Conservation (phyloP, 2,329 filamentous ascomycete genomes). For the Alternaria triticimaculans region DNA sequence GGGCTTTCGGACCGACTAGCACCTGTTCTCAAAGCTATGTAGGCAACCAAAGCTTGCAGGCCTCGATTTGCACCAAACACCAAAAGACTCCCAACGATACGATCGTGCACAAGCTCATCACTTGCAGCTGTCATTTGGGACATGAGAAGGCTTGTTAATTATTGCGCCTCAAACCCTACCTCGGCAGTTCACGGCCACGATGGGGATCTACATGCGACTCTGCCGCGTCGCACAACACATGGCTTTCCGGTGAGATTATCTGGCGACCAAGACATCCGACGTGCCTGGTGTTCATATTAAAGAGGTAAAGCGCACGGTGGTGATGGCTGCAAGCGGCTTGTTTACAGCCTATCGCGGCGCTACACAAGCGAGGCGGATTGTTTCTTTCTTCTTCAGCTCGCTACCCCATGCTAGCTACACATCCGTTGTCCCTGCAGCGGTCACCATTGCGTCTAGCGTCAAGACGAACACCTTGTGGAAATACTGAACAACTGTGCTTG, state of each 20-base stretch:
- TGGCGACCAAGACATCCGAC: not conserved
- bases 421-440: not conserved
- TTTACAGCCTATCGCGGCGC: constrained; percentile 2
- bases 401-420: constrained; percentile 8
- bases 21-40: not conserved
- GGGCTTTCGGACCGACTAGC: not conserved
- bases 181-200: not conserved
- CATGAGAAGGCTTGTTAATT: not conserved
- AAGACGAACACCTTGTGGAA: not conserved
- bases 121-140: not conserved
- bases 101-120: not conserved
- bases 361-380: not conserved
- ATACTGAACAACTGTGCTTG: not conserved
- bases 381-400: constrained; percentile 10
- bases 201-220: not conserved
- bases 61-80: not conserved
- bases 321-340: not conserved
- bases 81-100: not conserved
- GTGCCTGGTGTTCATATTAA: constrained; percentile 4
- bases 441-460: not conserved
- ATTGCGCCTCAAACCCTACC: not conserved
- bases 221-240: not conserved
- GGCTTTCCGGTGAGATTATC: constrained; percentile 6
- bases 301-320: not conserved
- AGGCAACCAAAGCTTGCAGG: not conserved